Evolutionary conservation across 2,329 filamentous ascomycete species (phyloP), one percentile per base, ranked within the genome.

Genomic region (Trichoderma lentiforme): DNA sequence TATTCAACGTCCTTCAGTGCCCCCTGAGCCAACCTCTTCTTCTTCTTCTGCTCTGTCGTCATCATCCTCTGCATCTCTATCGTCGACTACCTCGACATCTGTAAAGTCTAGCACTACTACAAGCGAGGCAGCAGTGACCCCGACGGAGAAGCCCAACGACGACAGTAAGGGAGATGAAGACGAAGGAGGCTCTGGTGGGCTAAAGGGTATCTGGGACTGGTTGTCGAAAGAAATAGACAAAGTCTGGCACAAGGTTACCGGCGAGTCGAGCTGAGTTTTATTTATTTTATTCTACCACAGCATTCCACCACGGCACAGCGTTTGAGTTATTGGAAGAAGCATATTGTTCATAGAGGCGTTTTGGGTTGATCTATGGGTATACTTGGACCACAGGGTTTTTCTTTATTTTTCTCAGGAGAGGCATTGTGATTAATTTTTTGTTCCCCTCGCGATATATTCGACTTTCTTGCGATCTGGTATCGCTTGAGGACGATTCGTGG

Each of bases 131-230:
- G 24, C 7, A 18, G 39, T n/a, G 21, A 34, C 53, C 9, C 56
- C 61, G 2, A 64, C 57, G 1, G 15, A 34, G 32, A 18, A 26
- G 5, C 64, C 58, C n/a, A 72, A 74, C 3, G 73, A 73, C 24
- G 61, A 63, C 8, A 65, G 26, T 18, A 72, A 74, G 4, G 73
- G 72, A 21, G 60, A 60, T 6, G 61, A 73, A 14, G 76, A 73
- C 12, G 72, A 73, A 24, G 71, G 75, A 2, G 71, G 72, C 5
- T 71, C 77, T 6, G 77, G 77, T 57, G 76, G 79, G 4, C 76
- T 77, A 3, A 75, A 78, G 6, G 74, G 79, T 5, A 81, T 85
- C 39, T 88, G 86, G 85, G 81, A 85, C 63, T 89, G 87, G 87
- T 75, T 89, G 14, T 84, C 81, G 3, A 84, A 82, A 43, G 84